These are phyloP conservation scores for Jatropha multifida DNA, from an alignment of 441 rosid species.

Conservation along the genomic window DNA sequence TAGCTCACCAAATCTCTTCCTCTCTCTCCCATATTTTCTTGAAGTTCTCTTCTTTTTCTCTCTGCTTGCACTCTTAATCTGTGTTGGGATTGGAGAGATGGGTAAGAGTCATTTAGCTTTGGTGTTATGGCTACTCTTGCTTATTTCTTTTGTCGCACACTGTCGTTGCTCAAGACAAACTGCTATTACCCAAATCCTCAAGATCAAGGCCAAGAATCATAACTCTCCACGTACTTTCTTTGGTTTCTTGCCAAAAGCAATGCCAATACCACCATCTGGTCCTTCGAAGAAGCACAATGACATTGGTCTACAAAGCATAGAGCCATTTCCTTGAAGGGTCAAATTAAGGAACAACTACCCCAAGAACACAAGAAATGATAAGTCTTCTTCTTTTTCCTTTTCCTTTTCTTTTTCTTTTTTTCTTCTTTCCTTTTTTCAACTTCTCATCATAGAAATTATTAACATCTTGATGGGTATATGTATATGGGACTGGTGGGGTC, in stretches of 20 bases:
- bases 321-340: conserved; percentile 37
- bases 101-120: conserved; percentile 25
- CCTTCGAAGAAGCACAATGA: conserved; percentile 73
- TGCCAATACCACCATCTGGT: conserved; percentile 69
- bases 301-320: conserved; percentile 45
- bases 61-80: background rate
- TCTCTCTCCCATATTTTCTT: conserved; percentile 1
- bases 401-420: background rate
- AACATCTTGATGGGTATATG: background rate
- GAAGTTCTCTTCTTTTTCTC: background rate
- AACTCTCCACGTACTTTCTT: conserved; percentile 37
- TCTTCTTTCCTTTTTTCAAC: background rate
- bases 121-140: conserved; percentile 19
- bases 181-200: conserved; percentile 14
- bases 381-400: background rate
- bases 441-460: background rate
- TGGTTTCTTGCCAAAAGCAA: conserved; percentile 60
- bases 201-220: conserved; percentile 23
- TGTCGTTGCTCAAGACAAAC: conserved; percentile 31
- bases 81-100: conserved; percentile 28
- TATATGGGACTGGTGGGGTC: conserved; percentile 16
- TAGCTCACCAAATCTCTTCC: conserved; percentile 1
- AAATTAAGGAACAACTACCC: background rate
- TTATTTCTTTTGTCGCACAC: conserved; percentile 21
- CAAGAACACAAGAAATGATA: background rate